These are phyloP conservation scores for Westerdykella sp. DNA, from an alignment of 2,329 filamentous ascomycete species.

Conservation along the genomic window DNA sequence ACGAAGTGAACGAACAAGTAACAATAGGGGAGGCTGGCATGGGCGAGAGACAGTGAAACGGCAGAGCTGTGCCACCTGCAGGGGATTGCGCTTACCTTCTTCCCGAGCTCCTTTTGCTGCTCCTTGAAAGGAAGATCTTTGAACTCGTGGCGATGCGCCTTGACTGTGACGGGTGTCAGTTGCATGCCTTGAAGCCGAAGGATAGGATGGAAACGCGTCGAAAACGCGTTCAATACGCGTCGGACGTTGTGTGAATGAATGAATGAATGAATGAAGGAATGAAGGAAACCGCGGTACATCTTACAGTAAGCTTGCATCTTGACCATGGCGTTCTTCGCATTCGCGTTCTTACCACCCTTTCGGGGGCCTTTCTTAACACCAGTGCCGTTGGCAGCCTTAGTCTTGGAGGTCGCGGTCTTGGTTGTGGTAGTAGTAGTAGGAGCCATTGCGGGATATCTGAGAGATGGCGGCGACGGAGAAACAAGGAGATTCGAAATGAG, in stretches of 20 bases:
- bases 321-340: constrained; percentile 25
- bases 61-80: neutral
- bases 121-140: constrained; percentile 30
- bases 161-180: constrained; percentile 20
- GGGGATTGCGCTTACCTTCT: constrained; percentile 21
- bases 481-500: neutral
- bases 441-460: constrained; percentile 16
- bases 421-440: constrained; percentile 11
- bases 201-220: constrained; percentile 10
- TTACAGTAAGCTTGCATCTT: constrained; percentile 35
- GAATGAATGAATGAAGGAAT: neutral
- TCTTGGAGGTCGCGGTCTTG: constrained; percentile 21
- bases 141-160: constrained; percentile 31
- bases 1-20: neutral
- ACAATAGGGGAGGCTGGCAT: neutral
- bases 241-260: neutral
- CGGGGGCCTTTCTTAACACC: constrained; percentile 24
- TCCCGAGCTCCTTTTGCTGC: constrained; percentile 34
- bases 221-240: constrained; percentile 14
- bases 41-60: neutral
- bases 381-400: constrained; percentile 11
- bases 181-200: neutral
- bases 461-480: constrained; percentile 1
- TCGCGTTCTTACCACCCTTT: constrained; percentile 16
- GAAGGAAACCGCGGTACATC: constrained; percentile 7